Conservation (phyloP, 2,329 filamentous ascomycete genomes). For the Zopfia rhizophila region DNA sequence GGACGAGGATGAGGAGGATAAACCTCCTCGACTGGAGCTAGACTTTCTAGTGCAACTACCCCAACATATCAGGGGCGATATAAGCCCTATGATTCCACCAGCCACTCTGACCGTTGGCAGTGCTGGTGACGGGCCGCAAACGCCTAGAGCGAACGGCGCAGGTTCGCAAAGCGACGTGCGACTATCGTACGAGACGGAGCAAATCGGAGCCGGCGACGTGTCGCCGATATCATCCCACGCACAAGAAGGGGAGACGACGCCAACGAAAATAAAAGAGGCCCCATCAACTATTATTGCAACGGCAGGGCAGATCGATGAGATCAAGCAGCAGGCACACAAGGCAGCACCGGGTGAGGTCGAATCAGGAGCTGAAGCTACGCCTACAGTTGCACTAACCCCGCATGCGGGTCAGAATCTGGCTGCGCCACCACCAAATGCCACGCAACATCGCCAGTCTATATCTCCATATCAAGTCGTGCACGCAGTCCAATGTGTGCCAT, state of each 20-base stretch:
- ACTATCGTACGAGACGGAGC: slow-evolving; percentile 33
- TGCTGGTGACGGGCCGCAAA: slow-evolving; percentile 11
- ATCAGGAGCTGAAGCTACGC: not conserved
- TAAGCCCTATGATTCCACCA: slow-evolving; percentile 38
- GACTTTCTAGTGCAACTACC: slow-evolving; percentile 11
- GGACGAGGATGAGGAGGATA: slow-evolving; percentile 27
- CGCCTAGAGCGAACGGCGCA: not conserved
- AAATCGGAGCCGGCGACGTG: slow-evolving; percentile 36
- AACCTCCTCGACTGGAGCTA: slow-evolving; percentile 8
- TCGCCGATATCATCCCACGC: slow-evolving; percentile 35
- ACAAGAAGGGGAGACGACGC: slow-evolving; percentile 23
- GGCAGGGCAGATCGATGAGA: slow-evolving; percentile 3
- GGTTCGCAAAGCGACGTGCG: slow-evolving; percentile 9
- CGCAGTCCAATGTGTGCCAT: slow-evolving; percentile 43
- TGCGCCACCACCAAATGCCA: slow-evolving; percentile 6
- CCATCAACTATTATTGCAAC: not conserved
- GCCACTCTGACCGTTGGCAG: slow-evolving; percentile 16
- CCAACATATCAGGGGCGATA: slow-evolving; percentile 22
- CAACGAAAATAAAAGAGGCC: slow-evolving; percentile 17
- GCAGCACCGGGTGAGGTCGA: slow-evolving; percentile 4
- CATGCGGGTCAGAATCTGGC: slow-evolving; percentile 10
- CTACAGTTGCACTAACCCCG: slow-evolving; percentile 2
- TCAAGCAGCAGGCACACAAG: not conserved
- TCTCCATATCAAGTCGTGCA: slow-evolving; percentile 43
- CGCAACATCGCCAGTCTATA: slow-evolving; percentile 25